Conservation (phyloP, 805 yeast genomes). For the Ogataea ramenticola region DNA sequence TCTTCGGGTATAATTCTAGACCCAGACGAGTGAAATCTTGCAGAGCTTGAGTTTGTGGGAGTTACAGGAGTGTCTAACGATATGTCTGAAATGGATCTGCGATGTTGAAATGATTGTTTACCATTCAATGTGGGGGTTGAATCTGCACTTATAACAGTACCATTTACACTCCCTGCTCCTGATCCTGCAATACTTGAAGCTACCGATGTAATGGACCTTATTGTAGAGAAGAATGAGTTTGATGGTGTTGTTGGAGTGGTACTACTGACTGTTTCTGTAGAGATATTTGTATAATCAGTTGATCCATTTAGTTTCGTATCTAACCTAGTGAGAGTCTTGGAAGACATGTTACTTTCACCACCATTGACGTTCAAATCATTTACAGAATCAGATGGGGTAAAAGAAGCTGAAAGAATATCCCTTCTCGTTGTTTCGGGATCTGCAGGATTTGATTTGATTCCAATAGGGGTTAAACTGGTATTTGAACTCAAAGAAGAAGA, state of each 20-base stretch:
- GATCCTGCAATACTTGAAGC: neutral
- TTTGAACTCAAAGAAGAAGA: slow-evolving; percentile 15
- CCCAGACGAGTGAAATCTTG: neutral
- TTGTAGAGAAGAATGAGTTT: neutral
- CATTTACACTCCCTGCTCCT: neutral
- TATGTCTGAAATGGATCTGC: slow-evolving; percentile 12
- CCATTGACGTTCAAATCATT: neutral
- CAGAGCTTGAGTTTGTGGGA: neutral
- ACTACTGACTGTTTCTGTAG: neutral
- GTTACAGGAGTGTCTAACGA: slow-evolving; percentile 11
- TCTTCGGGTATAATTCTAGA: slow-evolving; percentile 3
- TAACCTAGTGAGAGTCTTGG: too few species aligned
- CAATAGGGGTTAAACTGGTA: slow-evolving; percentile 14
- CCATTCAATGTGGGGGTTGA: neutral
- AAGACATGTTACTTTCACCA: neutral
- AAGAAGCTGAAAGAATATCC: slow-evolving; percentile 35
- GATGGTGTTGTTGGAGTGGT: neutral
- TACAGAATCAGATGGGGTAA: slow-evolving; percentile 1
- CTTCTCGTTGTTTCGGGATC: slow-evolving; percentile 44
- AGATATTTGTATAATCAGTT: neutral
- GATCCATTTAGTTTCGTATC: neutral
- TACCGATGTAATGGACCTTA: neutral
- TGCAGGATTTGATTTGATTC: slow-evolving; percentile 37
- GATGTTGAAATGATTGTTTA: slow-evolving; percentile 5
- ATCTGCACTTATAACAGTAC: neutral